These are phyloP conservation scores for Ajuga reptans DNA, from an alignment of 305 asterid species.

Conservation along the genomic window DNA sequence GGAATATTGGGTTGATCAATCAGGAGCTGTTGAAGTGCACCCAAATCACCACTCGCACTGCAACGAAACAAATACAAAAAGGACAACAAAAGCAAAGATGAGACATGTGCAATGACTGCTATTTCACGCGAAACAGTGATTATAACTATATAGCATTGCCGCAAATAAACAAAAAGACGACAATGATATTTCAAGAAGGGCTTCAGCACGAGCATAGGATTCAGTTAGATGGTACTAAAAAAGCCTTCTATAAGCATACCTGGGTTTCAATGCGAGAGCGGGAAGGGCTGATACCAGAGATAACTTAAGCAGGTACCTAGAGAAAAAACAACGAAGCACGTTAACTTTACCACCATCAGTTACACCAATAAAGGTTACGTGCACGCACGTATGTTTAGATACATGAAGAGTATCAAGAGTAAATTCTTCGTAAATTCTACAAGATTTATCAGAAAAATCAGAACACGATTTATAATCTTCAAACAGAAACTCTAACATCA, in stretches of 20 bases:
- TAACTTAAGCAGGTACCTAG: slow-evolving; percentile 61
- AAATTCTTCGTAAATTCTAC: neutral
- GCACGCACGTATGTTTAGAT: neutral
- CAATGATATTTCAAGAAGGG: neutral
- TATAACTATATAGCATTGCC: too few species aligned
- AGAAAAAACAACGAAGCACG: neutral
- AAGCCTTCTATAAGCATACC: slow-evolving; percentile 28
- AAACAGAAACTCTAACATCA: neutral
- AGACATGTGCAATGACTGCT: too few species aligned
- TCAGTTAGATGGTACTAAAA: neutral
- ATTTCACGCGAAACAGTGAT: too few species aligned
- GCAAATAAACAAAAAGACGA: too few species aligned
- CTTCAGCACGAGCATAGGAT: neutral
- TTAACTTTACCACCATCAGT: neutral
- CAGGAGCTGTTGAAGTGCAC: slow-evolving; percentile 55
- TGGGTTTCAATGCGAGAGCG: slow-evolving; percentile 43
- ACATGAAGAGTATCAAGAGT: neutral
- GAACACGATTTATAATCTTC: too few species aligned
- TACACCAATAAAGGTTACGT: too few species aligned
- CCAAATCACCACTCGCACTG: slow-evolving; percentile 54
- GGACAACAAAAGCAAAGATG: too few species aligned
- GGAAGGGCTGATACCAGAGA: slow-evolving; percentile 58
- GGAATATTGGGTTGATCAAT: slow-evolving; percentile 81
- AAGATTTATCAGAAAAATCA: too few species aligned
- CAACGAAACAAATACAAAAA: slow-evolving; percentile 16